These are phyloP conservation scores for Epichloe sp. DNA, from an alignment of 2,329 filamentous ascomycete genomes.

Conservation along the genomic window DNA sequence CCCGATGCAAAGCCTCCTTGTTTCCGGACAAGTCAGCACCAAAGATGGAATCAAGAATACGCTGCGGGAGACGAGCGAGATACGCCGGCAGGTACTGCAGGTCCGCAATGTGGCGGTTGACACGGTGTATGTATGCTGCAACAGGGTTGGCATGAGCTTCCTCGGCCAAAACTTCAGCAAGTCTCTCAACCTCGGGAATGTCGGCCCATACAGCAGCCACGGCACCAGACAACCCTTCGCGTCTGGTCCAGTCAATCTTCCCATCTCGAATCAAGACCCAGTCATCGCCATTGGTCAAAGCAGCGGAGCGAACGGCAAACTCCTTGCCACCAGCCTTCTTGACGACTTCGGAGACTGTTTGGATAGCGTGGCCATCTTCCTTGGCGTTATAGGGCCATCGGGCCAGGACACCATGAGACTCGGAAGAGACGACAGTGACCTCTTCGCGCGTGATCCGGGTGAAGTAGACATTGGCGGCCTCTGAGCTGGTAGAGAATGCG, in stretches of 20 bases:
- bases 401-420: constrained; percentile 61
- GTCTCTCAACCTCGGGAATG: constrained; percentile 55
- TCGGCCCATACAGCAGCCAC: constrained; percentile 72
- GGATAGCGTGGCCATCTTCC: constrained; percentile 35
- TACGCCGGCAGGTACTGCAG: constrained; percentile 64
- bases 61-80: constrained; percentile 53
- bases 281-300: constrained; percentile 54
- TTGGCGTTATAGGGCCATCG: constrained; percentile 51
- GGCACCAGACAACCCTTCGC: constrained; percentile 71
- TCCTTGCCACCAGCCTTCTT: constrained; percentile 49
- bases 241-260: constrained; percentile 63
- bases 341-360: constrained; percentile 72
- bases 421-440: constrained; percentile 59
- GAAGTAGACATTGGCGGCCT: constrained; percentile 77
- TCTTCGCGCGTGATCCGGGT: constrained; percentile 68
- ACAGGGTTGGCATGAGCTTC: constrained; percentile 74
- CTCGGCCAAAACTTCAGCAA: constrained; percentile 70
- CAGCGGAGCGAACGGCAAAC: constrained; percentile 67
- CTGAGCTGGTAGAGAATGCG: constrained; percentile 65
- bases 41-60: constrained; percentile 52
- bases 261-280: constrained; percentile 81
- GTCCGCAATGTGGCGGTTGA: constrained; percentile 70
- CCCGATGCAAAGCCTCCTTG: constrained; percentile 40
- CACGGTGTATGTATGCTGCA: constrained; percentile 75
- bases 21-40: constrained; percentile 37